phyloP scores from a whole-genome alignment of 768 basidiomycete species.

The Phlebiopsis gigantea region DNA sequence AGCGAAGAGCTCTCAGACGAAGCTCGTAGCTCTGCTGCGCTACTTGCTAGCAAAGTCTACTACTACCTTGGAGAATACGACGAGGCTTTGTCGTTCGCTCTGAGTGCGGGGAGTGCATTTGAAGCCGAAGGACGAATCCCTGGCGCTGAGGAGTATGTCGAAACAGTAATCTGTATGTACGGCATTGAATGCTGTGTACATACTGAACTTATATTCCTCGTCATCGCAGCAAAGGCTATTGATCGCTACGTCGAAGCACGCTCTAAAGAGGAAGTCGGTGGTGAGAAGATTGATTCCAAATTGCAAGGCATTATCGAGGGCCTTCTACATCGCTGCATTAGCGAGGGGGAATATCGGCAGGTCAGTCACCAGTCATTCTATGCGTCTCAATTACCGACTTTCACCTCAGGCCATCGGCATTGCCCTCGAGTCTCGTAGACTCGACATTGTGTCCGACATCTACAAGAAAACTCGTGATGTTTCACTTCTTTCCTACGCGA shows the following conservation, averaged over 20 bases:
- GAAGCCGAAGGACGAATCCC: conserved; percentile 59
- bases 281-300: conserved; percentile 69
- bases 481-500: conserved; percentile 79
- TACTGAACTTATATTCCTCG: not conserved
- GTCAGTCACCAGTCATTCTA: conserved; percentile 34
- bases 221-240: conserved; percentile 78
- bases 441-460: conserved; percentile 80
- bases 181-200: not conserved
- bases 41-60: conserved; percentile 97
- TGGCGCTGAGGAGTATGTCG: conserved; percentile 82
- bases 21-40: conserved; percentile 77
- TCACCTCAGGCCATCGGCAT: conserved; percentile 82
- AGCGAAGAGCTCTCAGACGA: conserved; percentile 66
- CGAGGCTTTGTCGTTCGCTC: conserved; percentile 92
- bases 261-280: conserved; percentile 44
- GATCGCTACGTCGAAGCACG: conserved; percentile 84
- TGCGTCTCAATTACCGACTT: not conserved
- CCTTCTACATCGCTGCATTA: conserved; percentile 81
- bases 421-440: conserved; percentile 83
- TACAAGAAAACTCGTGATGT: conserved; percentile 73
- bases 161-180: conserved; percentile 88
- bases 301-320: conserved; percentile 82
- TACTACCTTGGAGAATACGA: conserved; percentile 95
- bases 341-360: conserved; percentile 89
- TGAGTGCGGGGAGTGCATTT: conserved; percentile 85